Percentiles rank a stretch among this genome's conserved stretches.
phyloP scores from a whole-genome alignment of 2,329 filamentous ascomycete genomes.

The Trichoderma brevicompactum region DNA sequence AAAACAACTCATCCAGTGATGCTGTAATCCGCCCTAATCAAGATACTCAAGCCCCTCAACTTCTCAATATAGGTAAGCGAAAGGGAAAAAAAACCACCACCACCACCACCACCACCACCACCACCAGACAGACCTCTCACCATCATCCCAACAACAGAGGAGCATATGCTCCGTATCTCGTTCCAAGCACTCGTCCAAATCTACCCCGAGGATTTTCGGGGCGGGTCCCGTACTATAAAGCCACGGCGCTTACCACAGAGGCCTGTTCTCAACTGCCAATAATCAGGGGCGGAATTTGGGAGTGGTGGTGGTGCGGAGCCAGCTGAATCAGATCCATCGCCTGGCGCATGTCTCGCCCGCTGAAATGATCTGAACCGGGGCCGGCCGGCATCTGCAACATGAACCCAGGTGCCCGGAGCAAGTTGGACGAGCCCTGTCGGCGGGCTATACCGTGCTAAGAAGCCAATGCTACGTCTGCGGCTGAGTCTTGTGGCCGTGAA shows the following conservation, averaged over 20 bases:
- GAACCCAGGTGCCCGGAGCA: constrained; percentile 17
- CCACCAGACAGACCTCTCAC: too few relatives aligned
- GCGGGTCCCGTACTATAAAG: too few relatives aligned
- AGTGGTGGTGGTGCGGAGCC: not conserved
- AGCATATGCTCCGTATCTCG: too few relatives aligned
- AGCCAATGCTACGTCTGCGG: not conserved
- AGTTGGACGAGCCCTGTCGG: not conserved
- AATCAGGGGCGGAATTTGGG: not conserved
- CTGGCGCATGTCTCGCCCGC: constrained; percentile 9
- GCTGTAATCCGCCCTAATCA: too few relatives aligned
- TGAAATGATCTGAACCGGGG: not conserved
- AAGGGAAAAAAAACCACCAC: too few relatives aligned
- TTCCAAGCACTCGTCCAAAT: too few relatives aligned
- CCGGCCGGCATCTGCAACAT: not conserved
- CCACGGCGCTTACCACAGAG: not conserved
- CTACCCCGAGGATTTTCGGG: not conserved
- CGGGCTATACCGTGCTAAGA: not conserved
- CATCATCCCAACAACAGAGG: too few relatives aligned
- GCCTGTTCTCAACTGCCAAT: not conserved
- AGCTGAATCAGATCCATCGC: not conserved
- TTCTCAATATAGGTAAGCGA: too few relatives aligned
- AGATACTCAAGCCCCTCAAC: too few relatives aligned
- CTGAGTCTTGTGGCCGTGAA: not conserved
- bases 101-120: too few relatives aligned
- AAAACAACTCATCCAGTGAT: not conserved